Base-by-base conservation (phyloP, 805 yeast species). In the Wickerhamomyces queroliae region DNA sequence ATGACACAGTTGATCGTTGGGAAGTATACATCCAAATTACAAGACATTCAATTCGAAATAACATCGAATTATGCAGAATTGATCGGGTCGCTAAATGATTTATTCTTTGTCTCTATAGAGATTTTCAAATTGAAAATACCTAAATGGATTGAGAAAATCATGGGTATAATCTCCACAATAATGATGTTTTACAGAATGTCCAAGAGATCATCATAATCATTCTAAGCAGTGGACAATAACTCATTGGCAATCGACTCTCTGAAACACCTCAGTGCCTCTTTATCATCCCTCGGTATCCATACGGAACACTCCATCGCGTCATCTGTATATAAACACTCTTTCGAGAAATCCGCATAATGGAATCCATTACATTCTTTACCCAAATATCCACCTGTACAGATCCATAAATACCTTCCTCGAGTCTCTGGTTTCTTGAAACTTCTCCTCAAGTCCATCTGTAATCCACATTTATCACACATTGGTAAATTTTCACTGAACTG, bases 391-490 rank as follows among this genome's bases (percentile, higher is more conserved):
- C 68, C 59, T 40, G 71, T 70, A 49, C 93, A 83, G 48, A 69
- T 65, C 90, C 91, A 83, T 18, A 80, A 70, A 49, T 83, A 83
- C 39, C 67, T 66, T 5, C 84, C 84, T 41, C 77, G 61, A 10
- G 62, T 62, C 11, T 57, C 50, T 2, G 67, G 62, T 9, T 64
- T 62, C 43, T 73, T 76, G 46, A 60, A 72, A 22, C 82, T 64
- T 40, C 87, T 63, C 35, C 89, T 62, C 17, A 84, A 56, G 8
- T 59, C 62, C 86, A 80, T 49, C 47, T 58, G 42, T 62, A 66
- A 12, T 45, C 55, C 47, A 49, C 76, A 59, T 44, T 55, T 43
- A 36, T 61, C 59, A 46, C 84, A 78, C 33, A 44, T 54, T 1
- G 80, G 79, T 12, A 61, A 46, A 26, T 62, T 46, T 1, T 56